A percentile compares a stretch with the other conserved stretches of the same genome.
phyloP scores from a whole-genome alignment of 2,329 filamentous ascomycete genomes.

The Sclerotinia subarctica region DNA sequence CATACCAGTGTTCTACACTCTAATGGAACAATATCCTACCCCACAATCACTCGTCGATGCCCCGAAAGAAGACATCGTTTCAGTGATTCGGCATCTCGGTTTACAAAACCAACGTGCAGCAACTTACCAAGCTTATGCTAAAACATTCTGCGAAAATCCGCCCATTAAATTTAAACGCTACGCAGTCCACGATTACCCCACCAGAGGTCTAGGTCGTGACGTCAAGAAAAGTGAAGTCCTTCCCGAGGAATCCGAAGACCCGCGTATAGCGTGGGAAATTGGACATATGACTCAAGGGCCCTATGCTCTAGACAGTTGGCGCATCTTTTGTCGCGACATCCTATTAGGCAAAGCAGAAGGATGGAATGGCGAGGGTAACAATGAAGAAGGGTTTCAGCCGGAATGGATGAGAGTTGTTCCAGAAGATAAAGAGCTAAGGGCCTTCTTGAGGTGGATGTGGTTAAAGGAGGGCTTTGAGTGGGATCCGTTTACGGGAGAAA shows the following conservation, averaged over 20 bases:
- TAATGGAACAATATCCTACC: slow-evolving; percentile 68
- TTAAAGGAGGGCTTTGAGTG: slow-evolving; percentile 80
- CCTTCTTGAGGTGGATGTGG: slow-evolving; percentile 89
- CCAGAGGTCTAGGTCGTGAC: slow-evolving; percentile 47
- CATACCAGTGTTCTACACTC: slow-evolving; percentile 68
- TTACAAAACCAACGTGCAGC: slow-evolving; percentile 65
- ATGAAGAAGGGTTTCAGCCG: slow-evolving; percentile 63
- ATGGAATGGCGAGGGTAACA: slow-evolving; percentile 64
- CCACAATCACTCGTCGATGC: slow-evolving; percentile 60
- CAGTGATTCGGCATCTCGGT: slow-evolving; percentile 67
- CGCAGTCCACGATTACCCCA: slow-evolving; percentile 54
- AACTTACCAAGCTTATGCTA: slow-evolving; percentile 67
- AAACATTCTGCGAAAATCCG: slow-evolving; percentile 59
- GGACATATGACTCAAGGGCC: slow-evolving; percentile 78
- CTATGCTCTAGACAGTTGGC: slow-evolving; percentile 86
- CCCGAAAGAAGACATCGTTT: slow-evolving; percentile 52
- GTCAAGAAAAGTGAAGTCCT: slow-evolving; percentile 47
- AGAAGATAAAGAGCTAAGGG: slow-evolving; percentile 82
- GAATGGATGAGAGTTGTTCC: slow-evolving; percentile 90
- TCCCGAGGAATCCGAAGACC: slow-evolving; percentile 41
- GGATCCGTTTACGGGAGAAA: slow-evolving; percentile 69
- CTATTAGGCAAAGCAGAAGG: slow-evolving; percentile 63
- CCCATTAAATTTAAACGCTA: slow-evolving; percentile 58
- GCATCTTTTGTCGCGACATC: slow-evolving; percentile 85
- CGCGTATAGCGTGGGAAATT: slow-evolving; percentile 65